A percentile compares a stretch with the other conserved stretches of the same genome.
These are phyloP conservation scores for Globisporangium solare DNA, from an alignment of 352 stramenopile genomes.

Conservation along the genomic window DNA sequence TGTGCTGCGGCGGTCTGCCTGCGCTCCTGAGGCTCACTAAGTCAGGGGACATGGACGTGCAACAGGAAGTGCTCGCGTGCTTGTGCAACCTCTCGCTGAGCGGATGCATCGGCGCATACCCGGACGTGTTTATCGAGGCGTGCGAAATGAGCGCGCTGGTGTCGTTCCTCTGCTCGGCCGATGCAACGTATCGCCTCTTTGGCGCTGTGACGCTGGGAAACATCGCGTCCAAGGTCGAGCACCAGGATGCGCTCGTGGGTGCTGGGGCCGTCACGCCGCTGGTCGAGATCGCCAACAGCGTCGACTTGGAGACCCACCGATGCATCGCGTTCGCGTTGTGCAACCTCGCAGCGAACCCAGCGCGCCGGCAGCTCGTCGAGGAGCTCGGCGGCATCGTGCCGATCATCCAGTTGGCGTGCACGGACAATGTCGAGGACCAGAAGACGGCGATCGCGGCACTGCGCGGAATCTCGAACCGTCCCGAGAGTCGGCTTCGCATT, in stretches of 20 bases:
- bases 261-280: constrained; percentile 88
- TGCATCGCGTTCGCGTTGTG: constrained; percentile 96
- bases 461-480: constrained; percentile 80
- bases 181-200: constrained; percentile 94
- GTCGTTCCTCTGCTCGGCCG: constrained; percentile 92
- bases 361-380: constrained; percentile 89
- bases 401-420: constrained; percentile 94
- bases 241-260: constrained; percentile 79
- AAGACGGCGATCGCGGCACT: constrained; percentile 90
- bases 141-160: constrained; percentile 91
- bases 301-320: constrained; percentile 93
- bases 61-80: constrained; percentile 94
- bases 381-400: constrained; percentile 89
- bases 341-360: constrained; percentile 90
- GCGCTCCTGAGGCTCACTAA: constrained; percentile 88
- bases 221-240: constrained; percentile 76
- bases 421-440: constrained; percentile 85
- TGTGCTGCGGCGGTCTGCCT: constrained; percentile 81
- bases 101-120: constrained; percentile 91
- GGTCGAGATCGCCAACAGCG: constrained; percentile 89
- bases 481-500: constrained; percentile 83
- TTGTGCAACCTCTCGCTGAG: constrained; percentile 96
- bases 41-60: constrained; percentile 92
- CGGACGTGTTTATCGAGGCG: constrained; percentile 85
- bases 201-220: constrained; percentile 95